Evolutionary conservation across 2,329 filamentous ascomycete species (phyloP).

Genomic region (Chlorencoelia australis): DNA sequence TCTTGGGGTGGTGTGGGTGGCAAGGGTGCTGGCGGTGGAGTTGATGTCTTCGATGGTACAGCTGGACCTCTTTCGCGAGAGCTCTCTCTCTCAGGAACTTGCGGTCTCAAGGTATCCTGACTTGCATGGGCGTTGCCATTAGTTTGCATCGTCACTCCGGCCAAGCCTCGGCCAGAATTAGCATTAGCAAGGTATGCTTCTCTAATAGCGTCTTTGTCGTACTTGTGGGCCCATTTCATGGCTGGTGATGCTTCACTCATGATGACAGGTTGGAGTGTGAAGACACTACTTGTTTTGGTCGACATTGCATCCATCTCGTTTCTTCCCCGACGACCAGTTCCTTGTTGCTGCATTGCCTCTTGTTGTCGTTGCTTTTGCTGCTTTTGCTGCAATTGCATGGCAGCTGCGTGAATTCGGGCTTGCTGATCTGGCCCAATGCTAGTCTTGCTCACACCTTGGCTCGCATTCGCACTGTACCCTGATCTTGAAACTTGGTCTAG

Average conservation of each 20-base stretch:
- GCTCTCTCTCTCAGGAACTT: slow-evolving; percentile 3
- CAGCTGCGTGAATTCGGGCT: slow-evolving; percentile 84
- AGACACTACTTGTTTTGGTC: slow-evolving; percentile 77
- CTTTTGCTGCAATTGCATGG: slow-evolving; percentile 67
- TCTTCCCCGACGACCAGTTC: slow-evolving; percentile 39
- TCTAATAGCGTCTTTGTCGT: slow-evolving; percentile 80
- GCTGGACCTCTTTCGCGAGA: slow-evolving; percentile 28
- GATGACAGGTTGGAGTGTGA: slow-evolving; percentile 78
- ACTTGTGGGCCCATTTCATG: slow-evolving; percentile 94
- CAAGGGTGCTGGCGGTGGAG: slow-evolving; percentile 12
- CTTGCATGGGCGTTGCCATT: slow-evolving; percentile 26
- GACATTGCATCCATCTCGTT: slow-evolving; percentile 46
- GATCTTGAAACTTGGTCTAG: slow-evolving; percentile 34
- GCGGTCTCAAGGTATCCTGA: slow-evolving; percentile 19
- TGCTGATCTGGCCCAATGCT: slow-evolving; percentile 88
- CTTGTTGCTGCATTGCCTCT: slow-evolving; percentile 24
- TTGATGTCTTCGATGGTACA: slow-evolving; percentile 33
- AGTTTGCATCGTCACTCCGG: slow-evolving; percentile 35
- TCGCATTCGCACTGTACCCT: slow-evolving; percentile 32
- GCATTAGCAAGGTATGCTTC: slow-evolving; percentile 74
- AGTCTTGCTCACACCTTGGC: slow-evolving; percentile 55
- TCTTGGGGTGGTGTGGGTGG: slow-evolving; percentile 15
- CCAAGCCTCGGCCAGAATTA: slow-evolving; percentile 58
- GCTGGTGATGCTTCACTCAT: slow-evolving; percentile 82
- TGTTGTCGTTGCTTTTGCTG: slow-evolving; percentile 62